Conservation (phyloP, 495 filamentous ascomycete genomes). For the Lasiosphaeria miniovina region DNA sequence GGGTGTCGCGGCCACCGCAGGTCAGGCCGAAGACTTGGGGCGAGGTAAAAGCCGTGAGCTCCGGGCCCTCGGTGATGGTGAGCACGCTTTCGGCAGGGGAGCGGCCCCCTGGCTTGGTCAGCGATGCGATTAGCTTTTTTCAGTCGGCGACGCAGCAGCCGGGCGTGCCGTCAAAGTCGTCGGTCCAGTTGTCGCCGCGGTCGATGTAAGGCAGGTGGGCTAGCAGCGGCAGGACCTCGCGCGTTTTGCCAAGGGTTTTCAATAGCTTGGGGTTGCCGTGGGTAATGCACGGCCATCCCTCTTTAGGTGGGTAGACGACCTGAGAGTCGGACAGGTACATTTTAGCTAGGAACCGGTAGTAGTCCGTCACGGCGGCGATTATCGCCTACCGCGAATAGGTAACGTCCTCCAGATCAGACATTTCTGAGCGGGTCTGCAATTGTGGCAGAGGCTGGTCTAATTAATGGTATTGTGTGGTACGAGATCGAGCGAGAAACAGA, state of each 20-base stretch:
- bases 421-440: too few species aligned
- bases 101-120: neutral
- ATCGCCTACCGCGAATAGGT: slow-evolving; percentile 21
- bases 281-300: slow-evolving; percentile 29
- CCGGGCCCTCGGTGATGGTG: slow-evolving; percentile 9
- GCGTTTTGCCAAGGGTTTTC: slow-evolving; percentile 22
- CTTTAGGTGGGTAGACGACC: slow-evolving; percentile 19
- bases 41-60: slow-evolving; percentile 6
- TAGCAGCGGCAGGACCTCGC: slow-evolving; percentile 23
- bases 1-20: slow-evolving; percentile 3
- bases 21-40: slow-evolving; percentile 18
- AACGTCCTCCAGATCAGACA: slow-evolving; percentile 20
- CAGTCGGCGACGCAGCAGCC: slow-evolving; percentile 23
- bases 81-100: neutral
- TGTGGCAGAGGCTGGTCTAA: too few species aligned
- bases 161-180: too few species aligned
- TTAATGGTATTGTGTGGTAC: too few species aligned
- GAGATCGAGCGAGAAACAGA: too few species aligned
- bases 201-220: slow-evolving; percentile 25
- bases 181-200: slow-evolving; percentile 5
- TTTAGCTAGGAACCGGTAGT: slow-evolving; percentile 27
- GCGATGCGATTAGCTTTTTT: slow-evolving; percentile 1
- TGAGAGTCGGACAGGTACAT: slow-evolving; percentile 22
- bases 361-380: slow-evolving; percentile 19
- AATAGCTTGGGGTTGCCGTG: slow-evolving; percentile 7